phyloP scores from a whole-genome alignment of 192 early-diverging fungal genomes.

The Podochytrium sp. region DNA sequence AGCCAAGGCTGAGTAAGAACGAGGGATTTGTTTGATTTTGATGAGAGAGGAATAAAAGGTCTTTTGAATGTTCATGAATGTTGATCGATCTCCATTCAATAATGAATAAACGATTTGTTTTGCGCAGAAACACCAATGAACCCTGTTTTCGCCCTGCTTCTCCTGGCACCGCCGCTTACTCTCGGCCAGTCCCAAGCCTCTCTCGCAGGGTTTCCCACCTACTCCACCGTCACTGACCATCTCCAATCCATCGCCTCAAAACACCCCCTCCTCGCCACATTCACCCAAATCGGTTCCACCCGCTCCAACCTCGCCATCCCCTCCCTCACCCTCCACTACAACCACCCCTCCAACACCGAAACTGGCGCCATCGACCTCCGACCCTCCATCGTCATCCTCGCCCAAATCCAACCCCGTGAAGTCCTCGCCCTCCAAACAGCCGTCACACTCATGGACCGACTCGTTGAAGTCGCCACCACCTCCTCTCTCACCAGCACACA shows the following conservation, averaged over 20 bases:
- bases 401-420: slow-evolving; percentile 25
- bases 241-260: not conserved
- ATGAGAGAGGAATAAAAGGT: not conserved
- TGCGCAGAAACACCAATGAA: too few relatives aligned
- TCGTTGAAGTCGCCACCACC: not conserved
- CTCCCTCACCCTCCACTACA: not conserved
- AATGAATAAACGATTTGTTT: not conserved
- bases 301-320: slow-evolving; percentile 15
- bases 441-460: not conserved
- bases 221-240: not conserved
- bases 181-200: not conserved
- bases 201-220: slow-evolving; percentile 2
- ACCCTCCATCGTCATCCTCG: slow-evolving; percentile 12
- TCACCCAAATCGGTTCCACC: not conserved
- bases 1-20: slow-evolving; percentile 10
- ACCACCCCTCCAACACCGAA: not conserved
- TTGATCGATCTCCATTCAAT: not conserved
- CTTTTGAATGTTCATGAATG: not conserved
- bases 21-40: not conserved
- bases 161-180: not conserved
- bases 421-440: not conserved
- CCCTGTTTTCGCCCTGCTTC: not conserved
- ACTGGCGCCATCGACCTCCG: slow-evolving; percentile 11
- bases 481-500: not conserved
- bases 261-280: not conserved